Evolutionary conservation across 129 eudicot species (phyloP).

Genomic region (Flaveria ramosissima): DNA sequence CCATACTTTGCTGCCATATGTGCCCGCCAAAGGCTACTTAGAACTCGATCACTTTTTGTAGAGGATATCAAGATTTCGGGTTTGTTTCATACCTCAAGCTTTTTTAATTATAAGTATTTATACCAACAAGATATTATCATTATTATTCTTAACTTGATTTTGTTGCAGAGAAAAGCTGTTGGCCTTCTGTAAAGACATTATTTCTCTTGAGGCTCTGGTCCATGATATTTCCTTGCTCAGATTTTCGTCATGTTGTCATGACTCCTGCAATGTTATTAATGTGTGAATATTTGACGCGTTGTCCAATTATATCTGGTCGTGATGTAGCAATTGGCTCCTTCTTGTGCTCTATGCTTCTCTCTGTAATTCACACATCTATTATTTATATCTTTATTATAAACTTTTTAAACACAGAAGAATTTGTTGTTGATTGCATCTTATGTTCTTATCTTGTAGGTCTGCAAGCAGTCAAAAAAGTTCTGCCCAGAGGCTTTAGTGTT

Average conservation of each 20-base stretch:
- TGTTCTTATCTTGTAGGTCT: conserved; percentile 50
- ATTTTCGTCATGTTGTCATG: conserved; percentile 94
- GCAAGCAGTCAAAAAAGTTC: conserved; percentile 81
- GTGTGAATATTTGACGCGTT: conserved; percentile 93
- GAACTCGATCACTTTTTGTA: conserved; percentile 64
- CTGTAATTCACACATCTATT: conserved; percentile 41
- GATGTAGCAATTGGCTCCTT: conserved; percentile 86
- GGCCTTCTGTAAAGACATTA: conserved; percentile 89
- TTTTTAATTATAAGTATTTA: background rate
- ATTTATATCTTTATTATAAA: background rate
- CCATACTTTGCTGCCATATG: conserved; percentile 96
- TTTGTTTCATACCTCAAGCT: conserved; percentile 13
- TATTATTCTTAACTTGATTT: conserved; percentile 2
- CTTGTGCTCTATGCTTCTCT: conserved; percentile 83
- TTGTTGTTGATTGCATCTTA: background rate
- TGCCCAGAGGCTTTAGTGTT: conserved; percentile 88
- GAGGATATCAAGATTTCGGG: conserved; percentile 80
- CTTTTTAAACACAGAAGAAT: background rate
- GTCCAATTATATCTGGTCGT: conserved; percentile 77
- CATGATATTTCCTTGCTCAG: conserved; percentile 97
- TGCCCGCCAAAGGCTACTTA: conserved; percentile 80
- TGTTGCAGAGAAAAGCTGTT: conserved; percentile 72
- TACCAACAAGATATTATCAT: background rate
- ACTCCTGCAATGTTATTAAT: conserved; percentile 83
- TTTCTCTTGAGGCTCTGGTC: conserved; percentile 94